phyloP scores from a whole-genome alignment of 148 eudicot genomes.

The Silene latifolia region DNA sequence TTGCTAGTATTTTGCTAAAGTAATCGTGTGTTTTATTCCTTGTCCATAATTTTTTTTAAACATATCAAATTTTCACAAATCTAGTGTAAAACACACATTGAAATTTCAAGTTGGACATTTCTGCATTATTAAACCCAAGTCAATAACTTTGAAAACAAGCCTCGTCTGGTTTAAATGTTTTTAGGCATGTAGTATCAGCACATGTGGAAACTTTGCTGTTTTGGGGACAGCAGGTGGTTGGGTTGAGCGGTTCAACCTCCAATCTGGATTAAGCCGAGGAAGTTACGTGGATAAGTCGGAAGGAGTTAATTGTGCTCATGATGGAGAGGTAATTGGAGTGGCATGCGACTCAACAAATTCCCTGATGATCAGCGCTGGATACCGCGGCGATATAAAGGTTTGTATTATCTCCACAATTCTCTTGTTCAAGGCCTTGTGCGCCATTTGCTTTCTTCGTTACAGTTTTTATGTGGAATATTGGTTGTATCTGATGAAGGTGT shows the following conservation, averaged over 20 bases:
- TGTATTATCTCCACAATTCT: neutral
- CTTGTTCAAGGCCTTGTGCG: neutral
- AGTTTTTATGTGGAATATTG: neutral
- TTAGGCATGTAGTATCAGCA: conserved; percentile 86
- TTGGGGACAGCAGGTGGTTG: conserved; percentile 95
- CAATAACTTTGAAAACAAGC: neutral
- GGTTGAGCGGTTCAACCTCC: conserved; percentile 96
- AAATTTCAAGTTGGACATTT: neutral
- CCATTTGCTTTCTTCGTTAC: neutral
- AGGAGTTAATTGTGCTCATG: conserved; percentile 54
- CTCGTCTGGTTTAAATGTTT: neutral
- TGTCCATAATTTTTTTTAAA: neutral
- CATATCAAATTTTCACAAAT: neutral
- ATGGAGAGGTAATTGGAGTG: conserved; percentile 87
- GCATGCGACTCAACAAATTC: conserved; percentile 94
- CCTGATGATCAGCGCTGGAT: conserved; percentile 84
- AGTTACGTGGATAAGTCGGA: conserved; percentile 65
- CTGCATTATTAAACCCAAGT: neutral
- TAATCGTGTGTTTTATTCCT: neutral
- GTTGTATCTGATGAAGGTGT: neutral
- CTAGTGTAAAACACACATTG: neutral
- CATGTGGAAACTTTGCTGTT: conserved; percentile 92
- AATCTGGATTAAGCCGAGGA: conserved; percentile 94
- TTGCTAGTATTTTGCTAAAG: neutral
- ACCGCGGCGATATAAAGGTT: conserved; percentile 88